Conservation (phyloP, 169 alveolate genomes). For the Babesia bovis region DNA sequence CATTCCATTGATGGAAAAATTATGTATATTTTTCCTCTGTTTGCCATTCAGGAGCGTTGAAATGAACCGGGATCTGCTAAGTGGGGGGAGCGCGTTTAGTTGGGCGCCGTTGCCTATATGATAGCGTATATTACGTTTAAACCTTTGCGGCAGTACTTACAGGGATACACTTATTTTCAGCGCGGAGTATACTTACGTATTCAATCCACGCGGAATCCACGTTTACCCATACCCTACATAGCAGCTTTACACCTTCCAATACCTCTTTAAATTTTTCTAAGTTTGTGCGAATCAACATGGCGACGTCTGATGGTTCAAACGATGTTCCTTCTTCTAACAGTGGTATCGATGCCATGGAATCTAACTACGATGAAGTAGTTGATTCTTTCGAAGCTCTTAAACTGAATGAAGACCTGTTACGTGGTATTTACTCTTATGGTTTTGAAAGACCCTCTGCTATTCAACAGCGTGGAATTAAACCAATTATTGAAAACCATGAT, state of each 20-base stretch:
- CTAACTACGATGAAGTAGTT: slow-evolving; percentile 94
- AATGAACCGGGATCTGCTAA: background rate
- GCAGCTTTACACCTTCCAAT: background rate
- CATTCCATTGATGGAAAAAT: too few relatives aligned
- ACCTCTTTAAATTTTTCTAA: background rate
- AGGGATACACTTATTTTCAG: background rate
- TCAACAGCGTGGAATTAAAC: slow-evolving; percentile 97
- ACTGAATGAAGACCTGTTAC: slow-evolving; percentile 90
- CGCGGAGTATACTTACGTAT: slow-evolving; percentile 16
- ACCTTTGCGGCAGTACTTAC: background rate
- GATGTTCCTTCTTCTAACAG: slow-evolving; percentile 34
- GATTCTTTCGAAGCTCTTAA: slow-evolving; percentile 95
- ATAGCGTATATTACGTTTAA: slow-evolving; percentile 11
- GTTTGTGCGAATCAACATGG: slow-evolving; percentile 37
- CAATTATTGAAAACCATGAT: slow-evolving; percentile 96
- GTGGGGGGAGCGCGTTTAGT: slow-evolving; percentile 43
- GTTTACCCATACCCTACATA: background rate
- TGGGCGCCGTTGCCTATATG: slow-evolving; percentile 18
- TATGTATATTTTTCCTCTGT: too few relatives aligned
- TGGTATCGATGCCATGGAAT: slow-evolving; percentile 75
- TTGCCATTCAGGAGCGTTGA: too few relatives aligned
- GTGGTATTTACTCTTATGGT: slow-evolving; percentile 98
- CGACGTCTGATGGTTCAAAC: slow-evolving; percentile 40
- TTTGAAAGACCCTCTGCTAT: slow-evolving; percentile 99
- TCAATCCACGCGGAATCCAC: slow-evolving; percentile 10